Evolutionary conservation across 2,329 filamentous ascomycete species (phyloP), one percentile per base, ranked within the genome.

Genomic region (Ampelomyces quisqualis): DNA sequence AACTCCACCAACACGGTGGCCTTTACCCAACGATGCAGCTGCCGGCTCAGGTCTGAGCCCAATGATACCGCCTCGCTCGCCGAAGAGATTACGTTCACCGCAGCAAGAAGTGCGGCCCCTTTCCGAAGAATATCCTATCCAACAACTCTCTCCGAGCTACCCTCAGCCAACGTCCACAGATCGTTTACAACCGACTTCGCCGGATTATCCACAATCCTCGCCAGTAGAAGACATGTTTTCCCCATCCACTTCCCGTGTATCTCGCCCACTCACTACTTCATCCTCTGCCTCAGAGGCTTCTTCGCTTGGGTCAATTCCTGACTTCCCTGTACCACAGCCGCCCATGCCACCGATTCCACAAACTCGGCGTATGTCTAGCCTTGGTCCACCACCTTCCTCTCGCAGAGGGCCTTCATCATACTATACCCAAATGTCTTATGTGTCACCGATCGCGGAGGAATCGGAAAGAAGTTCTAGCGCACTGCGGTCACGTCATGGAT

Each of bases 391-490:
- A n/a, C 73, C 73, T 1, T 74, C 72, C 1, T 65, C 73, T 5
- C 63, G 74, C 19, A 60, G 70, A 62, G 74, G 73, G 4, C 74
- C 73, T 7, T 68, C 70, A 4, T 73, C 70, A 0, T 76, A 75
- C 51, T 77, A 77, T 44, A 71, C 72, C 2, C 71, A 74, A 44
- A 60, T 69, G 38, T 72, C 70, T 0, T 71, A 71, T 18, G 74
- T 77, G 18, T 70, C 73, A 21, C 73, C 74, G 2, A 77, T 77
- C 34, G 68, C 62, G 3, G 74, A 77, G 57, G 74, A 77, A 47
- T 65, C 70, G 5, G 73, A 76, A 39, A 67, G 65, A 22, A 61
- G 75, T 36, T 69, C 70, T 3, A 66, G 73, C 35, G 69, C 62
- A n/a, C 60, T 68, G 21, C 60, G 60, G 28, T 71, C 69, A 9